Conservation (phyloP, 371 early-diverging fungal genomes). For the Rhizopus delemar region DNA sequence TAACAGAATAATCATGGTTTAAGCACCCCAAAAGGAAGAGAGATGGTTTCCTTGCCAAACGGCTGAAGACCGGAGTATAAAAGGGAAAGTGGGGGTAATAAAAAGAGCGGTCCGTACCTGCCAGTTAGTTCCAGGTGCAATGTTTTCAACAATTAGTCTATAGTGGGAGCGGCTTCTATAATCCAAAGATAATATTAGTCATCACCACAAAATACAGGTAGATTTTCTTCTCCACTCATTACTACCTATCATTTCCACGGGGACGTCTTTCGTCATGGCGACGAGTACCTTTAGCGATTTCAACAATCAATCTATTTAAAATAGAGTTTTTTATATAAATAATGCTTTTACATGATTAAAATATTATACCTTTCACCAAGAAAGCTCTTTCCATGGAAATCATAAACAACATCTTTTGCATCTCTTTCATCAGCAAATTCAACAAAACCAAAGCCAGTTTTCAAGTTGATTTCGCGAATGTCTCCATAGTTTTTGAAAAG, state of each 20-base stretch:
- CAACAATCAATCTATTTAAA: conserved; percentile 68
- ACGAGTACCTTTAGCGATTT: conserved; percentile 70
- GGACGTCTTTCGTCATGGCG: conserved; percentile 51
- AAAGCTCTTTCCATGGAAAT: conserved; percentile 60
- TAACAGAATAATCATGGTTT: conserved; percentile 6
- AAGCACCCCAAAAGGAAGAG: conserved; percentile 16
- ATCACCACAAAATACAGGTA: not conserved
- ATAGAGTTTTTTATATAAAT: too few relatives aligned
- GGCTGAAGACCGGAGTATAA: conserved; percentile 1
- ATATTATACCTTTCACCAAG: conserved; percentile 62
- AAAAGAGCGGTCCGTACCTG: conserved; percentile 64
- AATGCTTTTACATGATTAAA: too few relatives aligned
- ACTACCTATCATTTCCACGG: conserved; percentile 39
- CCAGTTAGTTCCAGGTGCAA: conserved; percentile 75
- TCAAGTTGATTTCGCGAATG: conserved; percentile 65
- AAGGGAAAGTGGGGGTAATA: conserved; percentile 13
- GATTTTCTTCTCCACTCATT: not conserved
- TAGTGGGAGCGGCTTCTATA: conserved; percentile 55
- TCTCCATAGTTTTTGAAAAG: conserved; percentile 63
- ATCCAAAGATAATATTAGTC: conserved; percentile 14
- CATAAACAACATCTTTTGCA: conserved; percentile 71
- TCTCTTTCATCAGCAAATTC: conserved; percentile 63
- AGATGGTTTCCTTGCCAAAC: conserved; percentile 11
- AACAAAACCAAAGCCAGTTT: conserved; percentile 73
- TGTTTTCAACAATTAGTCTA: conserved; percentile 70